These are phyloP conservation scores for Hypoxylon sp. DNA, from an alignment of 2,329 filamentous ascomycete genomes.

Conservation along the genomic window DNA sequence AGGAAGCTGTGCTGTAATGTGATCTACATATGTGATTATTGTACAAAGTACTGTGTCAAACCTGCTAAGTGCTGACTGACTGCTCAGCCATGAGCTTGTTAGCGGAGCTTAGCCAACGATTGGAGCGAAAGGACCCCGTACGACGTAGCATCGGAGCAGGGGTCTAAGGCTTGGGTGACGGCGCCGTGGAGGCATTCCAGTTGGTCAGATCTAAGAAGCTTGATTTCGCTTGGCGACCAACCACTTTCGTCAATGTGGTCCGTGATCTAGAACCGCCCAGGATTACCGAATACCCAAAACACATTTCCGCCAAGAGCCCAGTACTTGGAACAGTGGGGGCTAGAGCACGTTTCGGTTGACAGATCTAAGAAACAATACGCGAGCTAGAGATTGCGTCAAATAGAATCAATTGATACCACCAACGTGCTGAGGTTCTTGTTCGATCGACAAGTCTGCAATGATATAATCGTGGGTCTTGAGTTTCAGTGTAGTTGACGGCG, in stretches of 20 bases:
- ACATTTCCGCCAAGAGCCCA: constrained; percentile 28
- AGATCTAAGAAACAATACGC: background rate
- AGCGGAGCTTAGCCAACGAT: constrained; percentile 4
- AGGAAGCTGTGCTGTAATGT: constrained; percentile 31
- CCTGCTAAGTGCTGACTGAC: background rate
- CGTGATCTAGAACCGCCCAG: constrained; percentile 38
- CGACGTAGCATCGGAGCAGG: constrained; percentile 15
- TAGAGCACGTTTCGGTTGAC: constrained; percentile 12
- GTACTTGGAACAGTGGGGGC: constrained; percentile 24
- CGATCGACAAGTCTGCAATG: constrained; percentile 36
- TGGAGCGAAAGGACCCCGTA: constrained; percentile 10
- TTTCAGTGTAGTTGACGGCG: background rate
- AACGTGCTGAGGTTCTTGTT: constrained; percentile 22
- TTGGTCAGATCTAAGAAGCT: constrained; percentile 41
- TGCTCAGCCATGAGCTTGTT: constrained; percentile 17
- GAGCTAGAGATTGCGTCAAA: constrained; percentile 25
- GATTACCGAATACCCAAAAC: constrained; percentile 20
- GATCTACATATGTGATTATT: constrained; percentile 1
- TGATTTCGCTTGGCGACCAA: constrained; percentile 45
- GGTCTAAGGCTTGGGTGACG: background rate
- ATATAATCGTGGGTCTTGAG: constrained; percentile 27
- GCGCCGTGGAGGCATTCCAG: constrained; percentile 27
- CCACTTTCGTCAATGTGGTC: constrained; percentile 12
- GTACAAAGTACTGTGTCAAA: constrained; percentile 1
- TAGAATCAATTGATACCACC: constrained; percentile 22